A percentile compares a stretch with the other conserved stretches of the same genome.
Conservation (phyloP, 2,329 filamentous ascomycete species). For the Pseudogymnoascus pannorum region DNA sequence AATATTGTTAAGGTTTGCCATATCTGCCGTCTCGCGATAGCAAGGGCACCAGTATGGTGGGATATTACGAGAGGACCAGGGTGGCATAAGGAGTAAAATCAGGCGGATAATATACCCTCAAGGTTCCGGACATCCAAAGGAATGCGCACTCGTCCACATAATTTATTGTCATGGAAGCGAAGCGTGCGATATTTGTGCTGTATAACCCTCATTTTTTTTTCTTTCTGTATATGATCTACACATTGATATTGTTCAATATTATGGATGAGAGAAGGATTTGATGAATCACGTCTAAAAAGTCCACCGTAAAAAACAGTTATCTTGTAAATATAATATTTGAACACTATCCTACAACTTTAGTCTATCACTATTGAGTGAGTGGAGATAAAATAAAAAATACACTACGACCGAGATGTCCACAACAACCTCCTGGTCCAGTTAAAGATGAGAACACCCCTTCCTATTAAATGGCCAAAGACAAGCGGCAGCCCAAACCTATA, state of each 20-base stretch:
- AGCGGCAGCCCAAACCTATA: constrained; percentile 16
- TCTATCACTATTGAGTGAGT: constrained; percentile 3
- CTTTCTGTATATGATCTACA: too few species aligned
- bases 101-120: background rate
- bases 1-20: background rate
- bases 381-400: background rate
- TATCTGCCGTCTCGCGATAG: background rate
- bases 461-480: constrained; percentile 15
- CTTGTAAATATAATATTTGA: background rate
- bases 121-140: too few species aligned
- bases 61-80: background rate
- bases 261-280: background rate
- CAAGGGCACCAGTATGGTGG: background rate
- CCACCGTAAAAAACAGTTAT: background rate
- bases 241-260: too few species aligned
- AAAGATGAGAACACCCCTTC: constrained; percentile 14
- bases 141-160: too few species aligned
- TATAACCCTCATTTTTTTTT: too few species aligned
- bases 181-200: background rate
- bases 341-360: constrained; percentile 4
- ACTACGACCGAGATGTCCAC: constrained; percentile 1
- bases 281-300: background rate
- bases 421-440: constrained; percentile 14
- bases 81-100: background rate
- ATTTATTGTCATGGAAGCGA: too few species aligned